Conservation (phyloP, 192 early-diverging fungal species). For the Linnemannia elongata region DNA sequence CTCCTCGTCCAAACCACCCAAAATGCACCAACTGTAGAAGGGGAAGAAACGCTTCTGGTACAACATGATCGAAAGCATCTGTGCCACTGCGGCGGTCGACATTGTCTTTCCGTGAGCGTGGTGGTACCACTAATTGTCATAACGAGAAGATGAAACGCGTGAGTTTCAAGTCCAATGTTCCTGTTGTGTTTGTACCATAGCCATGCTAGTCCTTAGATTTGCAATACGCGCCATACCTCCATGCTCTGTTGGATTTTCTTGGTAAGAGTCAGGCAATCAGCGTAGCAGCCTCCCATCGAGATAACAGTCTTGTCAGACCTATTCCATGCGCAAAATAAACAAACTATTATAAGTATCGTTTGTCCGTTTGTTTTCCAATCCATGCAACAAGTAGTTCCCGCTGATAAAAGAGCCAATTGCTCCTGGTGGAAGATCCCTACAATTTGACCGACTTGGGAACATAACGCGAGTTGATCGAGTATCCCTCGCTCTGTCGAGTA, state of each 20-base stretch:
- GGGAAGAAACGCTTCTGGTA: slow-evolving; percentile 97
- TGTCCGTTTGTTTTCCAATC: background rate
- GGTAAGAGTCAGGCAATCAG: slow-evolving; percentile 88
- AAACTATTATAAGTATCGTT: background rate
- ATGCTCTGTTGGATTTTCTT: slow-evolving; percentile 88
- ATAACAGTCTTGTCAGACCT: slow-evolving; percentile 88
- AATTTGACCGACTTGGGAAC: slow-evolving; percentile 92
- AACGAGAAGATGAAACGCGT: background rate
- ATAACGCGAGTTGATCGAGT: slow-evolving; percentile 95
- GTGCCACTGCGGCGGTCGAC: slow-evolving; percentile 87
- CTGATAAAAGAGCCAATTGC: background rate
- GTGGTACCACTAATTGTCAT: slow-evolving; percentile 81
- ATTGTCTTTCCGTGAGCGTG: slow-evolving; percentile 93
- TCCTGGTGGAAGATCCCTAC: slow-evolving; percentile 39
- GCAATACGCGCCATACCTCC: slow-evolving; percentile 69
- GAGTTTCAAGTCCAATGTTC: background rate
- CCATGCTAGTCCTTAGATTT: background rate
- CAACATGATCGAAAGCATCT: slow-evolving; percentile 93
- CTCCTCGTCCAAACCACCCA: slow-evolving; percentile 91
- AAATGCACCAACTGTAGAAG: slow-evolving; percentile 91
- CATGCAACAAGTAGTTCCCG: background rate
- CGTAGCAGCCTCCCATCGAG: slow-evolving; percentile 89
- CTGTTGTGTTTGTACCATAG: background rate
- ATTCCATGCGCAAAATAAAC: background rate
- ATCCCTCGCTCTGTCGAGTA: slow-evolving; percentile 95